Base-by-base conservation (phyloP, 2,329 filamentous ascomycete genomes). In the Truncatella angustata region DNA sequence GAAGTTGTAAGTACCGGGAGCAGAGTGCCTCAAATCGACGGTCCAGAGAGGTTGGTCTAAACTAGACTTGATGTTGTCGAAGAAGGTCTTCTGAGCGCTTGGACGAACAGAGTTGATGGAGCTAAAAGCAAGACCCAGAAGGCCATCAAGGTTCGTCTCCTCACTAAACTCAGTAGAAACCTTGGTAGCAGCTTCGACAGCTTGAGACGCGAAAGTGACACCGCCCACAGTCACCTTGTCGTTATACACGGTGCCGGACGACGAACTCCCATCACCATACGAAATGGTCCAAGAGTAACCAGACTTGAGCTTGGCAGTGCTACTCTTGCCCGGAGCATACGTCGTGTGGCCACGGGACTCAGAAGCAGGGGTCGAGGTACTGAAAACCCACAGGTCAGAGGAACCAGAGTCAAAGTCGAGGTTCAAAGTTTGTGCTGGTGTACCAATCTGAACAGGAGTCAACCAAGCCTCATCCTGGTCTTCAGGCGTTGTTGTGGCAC, bases 1-100 rank as follows among this genome's bases (percentile, higher is more conserved):
- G 49, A 70, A 70, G 57, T 68, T 68, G 53, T 70, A 70, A 18
- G 66, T 68, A 3, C 66, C 67, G 23, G 67, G 21, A 23, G 20
- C 40, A 10, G 50, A 44, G 49, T 60, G 50, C 44, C 60, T 58
- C 37, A 66, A 53, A 46, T 65, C 52, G 12, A 56, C 61, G 12
- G 58, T 58, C 49, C 62, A 66, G 28, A 66, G 23, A n/a, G 60
- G 58, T 24, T 40, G 28, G 28, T 14, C 28, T 34, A 66, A 55
- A 18, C 50, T 20, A n/a, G 51, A 46, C 51, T 53, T 54, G 34
- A 57, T 50, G 35, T 53, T 60, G 46, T 62, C 56, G 39, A 64
- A 57, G 44, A 60, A 64, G 21, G 58, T 63, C 36, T 54, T 58
- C 43, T 58, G 45, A 14, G 53, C n/a, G 16, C 12, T 20, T 37